phyloP scores from a whole-genome alignment of 495 filamentous ascomycete genomes.

The Aspergillus sclerotiicarbonarius region DNA sequence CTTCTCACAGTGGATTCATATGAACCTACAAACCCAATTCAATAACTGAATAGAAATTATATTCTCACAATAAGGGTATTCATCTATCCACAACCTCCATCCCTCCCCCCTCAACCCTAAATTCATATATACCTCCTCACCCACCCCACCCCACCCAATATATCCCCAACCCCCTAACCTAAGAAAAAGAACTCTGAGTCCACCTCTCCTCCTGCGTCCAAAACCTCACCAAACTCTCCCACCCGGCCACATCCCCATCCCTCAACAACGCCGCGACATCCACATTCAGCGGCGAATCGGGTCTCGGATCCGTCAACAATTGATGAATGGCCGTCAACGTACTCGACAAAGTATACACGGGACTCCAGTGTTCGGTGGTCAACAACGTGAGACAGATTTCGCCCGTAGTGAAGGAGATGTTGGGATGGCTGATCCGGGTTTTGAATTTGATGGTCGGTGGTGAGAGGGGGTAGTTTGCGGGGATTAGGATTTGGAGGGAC shows the following conservation, averaged over 20 bases:
- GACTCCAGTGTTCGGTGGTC: conserved; percentile 74
- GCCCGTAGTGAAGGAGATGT: conserved; percentile 75
- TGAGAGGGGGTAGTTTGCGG: conserved; percentile 70
- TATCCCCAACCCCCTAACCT: conserved; percentile 6
- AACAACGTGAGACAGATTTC: conserved; percentile 93
- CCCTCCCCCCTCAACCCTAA: not conserved
- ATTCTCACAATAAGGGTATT: not conserved
- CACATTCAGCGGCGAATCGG: conserved; percentile 84
- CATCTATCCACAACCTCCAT: too few relatives aligned
- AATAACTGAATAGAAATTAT: not conserved
- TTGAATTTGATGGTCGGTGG: conserved; percentile 76
- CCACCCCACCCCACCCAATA: not conserved
- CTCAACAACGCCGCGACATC: conserved; percentile 80
- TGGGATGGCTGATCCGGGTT: conserved; percentile 83
- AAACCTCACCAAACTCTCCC: conserved; percentile 77
- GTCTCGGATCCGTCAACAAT: conserved; percentile 71
- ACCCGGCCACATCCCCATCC: conserved; percentile 71
- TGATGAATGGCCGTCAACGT: conserved; percentile 76
- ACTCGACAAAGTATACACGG: conserved; percentile 74
- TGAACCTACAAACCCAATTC: not conserved
- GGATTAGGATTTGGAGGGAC: conserved; percentile 76
- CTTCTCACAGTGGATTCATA: too few relatives aligned
- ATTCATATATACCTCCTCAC: not conserved
- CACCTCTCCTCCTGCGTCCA: conserved; percentile 60
- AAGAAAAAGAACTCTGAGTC: conserved; percentile 10